phyloP scores from a whole-genome alignment of 2,329 filamentous ascomycete species.

The Arthroderma sp. region DNA sequence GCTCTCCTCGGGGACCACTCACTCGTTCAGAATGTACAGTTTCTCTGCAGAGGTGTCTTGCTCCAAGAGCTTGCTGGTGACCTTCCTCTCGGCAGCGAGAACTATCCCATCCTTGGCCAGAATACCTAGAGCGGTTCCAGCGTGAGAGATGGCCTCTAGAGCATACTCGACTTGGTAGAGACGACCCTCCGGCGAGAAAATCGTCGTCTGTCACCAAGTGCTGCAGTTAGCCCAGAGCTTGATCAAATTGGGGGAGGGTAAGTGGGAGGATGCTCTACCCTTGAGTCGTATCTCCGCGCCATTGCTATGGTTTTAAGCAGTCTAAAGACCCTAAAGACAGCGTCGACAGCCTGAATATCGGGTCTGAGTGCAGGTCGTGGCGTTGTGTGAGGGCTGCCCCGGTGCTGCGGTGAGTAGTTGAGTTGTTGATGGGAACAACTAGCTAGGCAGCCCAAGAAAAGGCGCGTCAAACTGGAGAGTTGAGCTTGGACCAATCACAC shows the following conservation, averaged over 20 bases:
- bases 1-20: conserved; percentile 27
- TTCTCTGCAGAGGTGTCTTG: conserved; percentile 99
- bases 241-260: conserved; percentile 6
- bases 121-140: conserved; percentile 91
- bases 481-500: conserved; percentile 15
- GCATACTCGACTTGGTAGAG: conserved; percentile 99
- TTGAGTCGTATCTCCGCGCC: conserved; percentile 95
- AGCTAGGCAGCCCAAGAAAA: conserved; percentile 16
- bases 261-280: conserved; percentile 48
- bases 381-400: too few relatives aligned
- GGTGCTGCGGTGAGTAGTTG: conserved; percentile 7
- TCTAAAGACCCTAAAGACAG: background rate
- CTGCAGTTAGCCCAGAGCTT: conserved; percentile 15
- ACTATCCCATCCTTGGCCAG: conserved; percentile 97
- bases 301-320: conserved; percentile 41
- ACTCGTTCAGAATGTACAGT: conserved; percentile 99
- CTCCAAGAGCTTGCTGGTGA: conserved; percentile 97
- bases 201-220: conserved; percentile 61
- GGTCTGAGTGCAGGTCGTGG: background rate
- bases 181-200: conserved; percentile 98
- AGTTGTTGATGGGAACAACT: background rate
- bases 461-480: conserved; percentile 11
- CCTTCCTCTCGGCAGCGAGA: conserved; percentile 93
- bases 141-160: conserved; percentile 95
- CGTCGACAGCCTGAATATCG: background rate